Evolutionary conservation across 306 rosid genomes (phyloP), one percentile per base, ranked within the genome.

Genomic region (Oxytropis ochrocephala): DNA sequence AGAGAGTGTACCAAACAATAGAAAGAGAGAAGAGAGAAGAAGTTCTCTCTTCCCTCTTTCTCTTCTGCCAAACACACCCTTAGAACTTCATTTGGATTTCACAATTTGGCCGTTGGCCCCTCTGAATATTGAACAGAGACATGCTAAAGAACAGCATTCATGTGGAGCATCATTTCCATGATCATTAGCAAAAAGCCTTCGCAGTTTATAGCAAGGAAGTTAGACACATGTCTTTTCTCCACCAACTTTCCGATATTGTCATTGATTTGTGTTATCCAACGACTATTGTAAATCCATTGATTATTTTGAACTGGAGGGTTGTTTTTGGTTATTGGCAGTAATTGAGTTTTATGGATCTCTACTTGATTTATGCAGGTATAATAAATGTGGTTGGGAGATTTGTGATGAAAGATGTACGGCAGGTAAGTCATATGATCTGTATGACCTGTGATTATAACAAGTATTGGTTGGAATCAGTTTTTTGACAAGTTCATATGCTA

Each of bases 341-440:
- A 11, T 44, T 66, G 42, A 65, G 46, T 72, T 58, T 39, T 18
- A 30, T 50, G 66, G 64, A 18, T 68, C 53, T 46, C 13, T 74
- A 32, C 62, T 75, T 67, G 52, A 65, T 70, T 72, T 44, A 35
- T 86, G 80, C 90, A 92, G 95, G 85, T 64, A 5, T 85, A 41
- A 27, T 72, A 33, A 62, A 43, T 42, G 10, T 4, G 13, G 33
- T 89, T 1, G 96, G 91, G 16, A 81, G 73, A 74, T 38, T 76
- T 47, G 44, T 81, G 51, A 70, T 89, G 48, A 89, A 89, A 85
- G 84, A 81, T 72, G 84, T 83, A 62, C 85, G 76, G 57, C 96
- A 87, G 96, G 97, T 87, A 59, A 79, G 76, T 54, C 32, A 52
- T 42, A 36, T n/a, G n/a, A n/a, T 36, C 30, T 3, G 0, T 5